phyloP scores from a whole-genome alignment of 768 basidiomycete species.

The Hygrophorus pudorinus region DNA sequence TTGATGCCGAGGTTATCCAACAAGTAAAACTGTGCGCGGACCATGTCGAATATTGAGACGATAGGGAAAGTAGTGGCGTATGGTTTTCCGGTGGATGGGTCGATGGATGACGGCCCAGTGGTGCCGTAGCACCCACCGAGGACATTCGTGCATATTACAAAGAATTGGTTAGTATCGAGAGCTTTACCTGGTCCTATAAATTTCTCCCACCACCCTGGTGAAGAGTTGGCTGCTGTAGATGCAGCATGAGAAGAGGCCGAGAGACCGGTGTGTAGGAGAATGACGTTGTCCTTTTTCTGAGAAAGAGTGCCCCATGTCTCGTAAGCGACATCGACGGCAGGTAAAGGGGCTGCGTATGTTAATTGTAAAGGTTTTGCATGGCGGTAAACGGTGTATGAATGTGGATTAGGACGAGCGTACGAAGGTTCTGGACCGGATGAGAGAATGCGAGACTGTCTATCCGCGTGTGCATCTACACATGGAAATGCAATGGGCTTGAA shows the following conservation, averaged over 20 bases:
- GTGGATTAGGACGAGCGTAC: slow-evolving; percentile 70
- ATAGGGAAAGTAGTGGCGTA: slow-evolving; percentile 92
- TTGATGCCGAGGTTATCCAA: slow-evolving; percentile 78
- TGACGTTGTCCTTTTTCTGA: slow-evolving; percentile 69
- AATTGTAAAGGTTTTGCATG: slow-evolving; percentile 56
- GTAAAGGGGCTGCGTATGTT: slow-evolving; percentile 44
- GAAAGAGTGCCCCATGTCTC: slow-evolving; percentile 96
- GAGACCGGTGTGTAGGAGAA: slow-evolving; percentile 92
- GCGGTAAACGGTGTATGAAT: slow-evolving; percentile 61
- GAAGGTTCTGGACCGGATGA: slow-evolving; percentile 68
- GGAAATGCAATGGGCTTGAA: slow-evolving; percentile 37
- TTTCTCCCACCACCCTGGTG: slow-evolving; percentile 97
- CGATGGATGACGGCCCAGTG: slow-evolving; percentile 84
- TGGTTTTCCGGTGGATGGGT: slow-evolving; percentile 53
- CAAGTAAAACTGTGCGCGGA: slow-evolving; percentile 80
- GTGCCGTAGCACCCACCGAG: slow-evolving; percentile 97
- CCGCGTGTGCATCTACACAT: slow-evolving; percentile 77
- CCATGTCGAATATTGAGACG: slow-evolving; percentile 95
- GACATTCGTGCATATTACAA: slow-evolving; percentile 92
- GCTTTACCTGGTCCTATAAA: slow-evolving; percentile 95
- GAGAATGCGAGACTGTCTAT: slow-evolving; percentile 42
- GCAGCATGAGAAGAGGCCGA: slow-evolving; percentile 95
- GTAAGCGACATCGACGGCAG: slow-evolving; percentile 82
- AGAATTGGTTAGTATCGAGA: slow-evolving; percentile 87
- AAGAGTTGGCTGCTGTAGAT: slow-evolving; percentile 62